phyloP scores from a whole-genome alignment of 2,329 filamentous ascomycete species.

The Elsinoe necatrix region DNA sequence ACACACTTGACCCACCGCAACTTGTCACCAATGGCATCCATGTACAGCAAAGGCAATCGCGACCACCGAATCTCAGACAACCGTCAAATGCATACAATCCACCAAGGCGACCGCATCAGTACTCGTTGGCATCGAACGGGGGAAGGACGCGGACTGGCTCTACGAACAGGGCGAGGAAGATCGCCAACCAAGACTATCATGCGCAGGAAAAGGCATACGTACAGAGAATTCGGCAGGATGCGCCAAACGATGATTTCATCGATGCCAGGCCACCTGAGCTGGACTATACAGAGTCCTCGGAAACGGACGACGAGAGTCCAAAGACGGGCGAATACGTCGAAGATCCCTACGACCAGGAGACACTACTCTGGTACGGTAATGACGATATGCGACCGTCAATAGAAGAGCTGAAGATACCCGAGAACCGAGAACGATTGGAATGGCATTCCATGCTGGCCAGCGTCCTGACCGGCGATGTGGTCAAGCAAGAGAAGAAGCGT shows the following conservation, averaged over 20 bases:
- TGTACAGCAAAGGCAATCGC: slow-evolving; percentile 21
- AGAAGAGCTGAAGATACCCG: slow-evolving; percentile 81
- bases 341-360: slow-evolving; percentile 83
- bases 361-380: slow-evolving; percentile 83
- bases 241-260: slow-evolving; percentile 55
- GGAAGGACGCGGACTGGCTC: slow-evolving; percentile 50
- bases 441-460: slow-evolving; percentile 98
- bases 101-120: slow-evolving; percentile 40
- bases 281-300: slow-evolving; percentile 63
- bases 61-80: slow-evolving; percentile 38
- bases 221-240: slow-evolving; percentile 77
- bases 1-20: slow-evolving; percentile 18
- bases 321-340: slow-evolving; percentile 77
- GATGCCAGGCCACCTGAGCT: slow-evolving; percentile 60
- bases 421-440: slow-evolving; percentile 82
- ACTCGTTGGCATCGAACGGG: slow-evolving; percentile 36
- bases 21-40: slow-evolving; percentile 23
- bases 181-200: slow-evolving; percentile 64
- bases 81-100: slow-evolving; percentile 45
- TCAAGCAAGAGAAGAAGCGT: slow-evolving; percentile 95
- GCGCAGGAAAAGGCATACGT: slow-evolving; percentile 94
- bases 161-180: slow-evolving; percentile 46
- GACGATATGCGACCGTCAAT: slow-evolving; percentile 80
- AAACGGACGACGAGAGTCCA: slow-evolving; percentile 84
- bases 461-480: slow-evolving; percentile 90